Conservation (phyloP, 2,329 filamentous ascomycete species). For the Myrmaecium sp. region DNA sequence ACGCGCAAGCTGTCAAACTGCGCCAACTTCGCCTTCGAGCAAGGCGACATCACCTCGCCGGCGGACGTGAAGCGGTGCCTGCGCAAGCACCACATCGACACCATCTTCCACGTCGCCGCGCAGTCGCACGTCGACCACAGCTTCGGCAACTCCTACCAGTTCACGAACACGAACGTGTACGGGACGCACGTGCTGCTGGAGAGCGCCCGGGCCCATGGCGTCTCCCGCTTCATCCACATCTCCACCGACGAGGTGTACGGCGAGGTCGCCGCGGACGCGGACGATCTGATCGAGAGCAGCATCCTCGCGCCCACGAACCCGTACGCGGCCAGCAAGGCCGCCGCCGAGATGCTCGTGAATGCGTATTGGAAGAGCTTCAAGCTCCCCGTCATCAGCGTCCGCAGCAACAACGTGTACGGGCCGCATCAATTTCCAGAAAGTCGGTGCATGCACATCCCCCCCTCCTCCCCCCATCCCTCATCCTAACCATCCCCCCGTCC, state of each 20-base stretch:
- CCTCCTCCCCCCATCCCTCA: too few relatives aligned
- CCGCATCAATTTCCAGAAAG: slow-evolving; percentile 74
- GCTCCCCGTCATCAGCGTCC: slow-evolving; percentile 61
- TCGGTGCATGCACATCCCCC: slow-evolving; percentile 27
- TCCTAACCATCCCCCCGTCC: background rate
- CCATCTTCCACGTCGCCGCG: slow-evolving; percentile 72
- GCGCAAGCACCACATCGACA: slow-evolving; percentile 56
- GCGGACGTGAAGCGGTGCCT: slow-evolving; percentile 54
- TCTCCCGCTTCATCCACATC: slow-evolving; percentile 63
- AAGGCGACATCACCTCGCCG: slow-evolving; percentile 61
- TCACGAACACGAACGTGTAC: slow-evolving; percentile 67
- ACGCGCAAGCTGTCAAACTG: slow-evolving; percentile 49
- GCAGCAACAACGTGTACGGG: slow-evolving; percentile 74
- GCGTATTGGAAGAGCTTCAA: slow-evolving; percentile 76
- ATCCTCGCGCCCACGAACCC: slow-evolving; percentile 67
- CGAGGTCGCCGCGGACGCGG: slow-evolving; percentile 55
- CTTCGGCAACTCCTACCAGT: slow-evolving; percentile 68
- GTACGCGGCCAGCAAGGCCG: slow-evolving; percentile 65
- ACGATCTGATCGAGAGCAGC: slow-evolving; percentile 56
- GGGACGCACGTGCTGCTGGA: slow-evolving; percentile 73
- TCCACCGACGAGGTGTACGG: slow-evolving; percentile 79
- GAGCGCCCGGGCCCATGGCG: slow-evolving; percentile 52
- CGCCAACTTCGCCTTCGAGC: slow-evolving; percentile 62
- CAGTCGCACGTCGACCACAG: slow-evolving; percentile 70
- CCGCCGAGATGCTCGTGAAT: slow-evolving; percentile 72